Evolutionary conservation across 805 yeast genomes (phyloP), one percentile per base, ranked within the genome.

Genomic region (Nakazawaea wickerhamii): DNA sequence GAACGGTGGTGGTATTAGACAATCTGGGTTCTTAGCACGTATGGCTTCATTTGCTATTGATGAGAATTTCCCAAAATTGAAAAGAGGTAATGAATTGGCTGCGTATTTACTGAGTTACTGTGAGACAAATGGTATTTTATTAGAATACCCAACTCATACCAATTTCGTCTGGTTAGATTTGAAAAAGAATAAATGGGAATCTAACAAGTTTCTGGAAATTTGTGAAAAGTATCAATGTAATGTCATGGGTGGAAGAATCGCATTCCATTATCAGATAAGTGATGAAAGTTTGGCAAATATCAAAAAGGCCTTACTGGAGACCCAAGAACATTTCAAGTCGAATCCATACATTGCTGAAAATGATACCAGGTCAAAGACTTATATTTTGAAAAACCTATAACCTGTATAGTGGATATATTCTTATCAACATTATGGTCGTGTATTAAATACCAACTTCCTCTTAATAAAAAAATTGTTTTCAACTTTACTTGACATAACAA

Each of bases 1-100:
- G 64, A 77, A 78, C 50, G 97, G 97, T 56, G 96, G 96, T 51
- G 96, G 96, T 50, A 77, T 89, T 39, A 74, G 97, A 59, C 97
- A 90, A 65, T 71, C 84, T 28, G 97, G 97, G 43, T 64, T 86
- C 61, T 70, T 90, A 52, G 69, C 91, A 4, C 70, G 76, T 40
- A 89, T 90, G 85, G 96, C 95, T 2, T 59, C 71, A 13, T 68
- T 71, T 39, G 95, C 95, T 15, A 68, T 90, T 38, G 80, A 84
- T 43, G 79, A 81, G 48, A 84, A 84, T 55, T 79, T 84, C 66
- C 66, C 77, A 22, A 72, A 77, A 41, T 68, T 81, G 55, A 54
- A 55, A 35, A 53, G 53, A 20, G 70, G 79, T 4, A 83, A 81
- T 58, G 60, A 53, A 13, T 61, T 57, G 48, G 81, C 84, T 20